Percentiles rank a stretch among this genome's conserved stretches.
Conservation (phyloP, 306 rosid species). For the Ormosia emarginata region DNA sequence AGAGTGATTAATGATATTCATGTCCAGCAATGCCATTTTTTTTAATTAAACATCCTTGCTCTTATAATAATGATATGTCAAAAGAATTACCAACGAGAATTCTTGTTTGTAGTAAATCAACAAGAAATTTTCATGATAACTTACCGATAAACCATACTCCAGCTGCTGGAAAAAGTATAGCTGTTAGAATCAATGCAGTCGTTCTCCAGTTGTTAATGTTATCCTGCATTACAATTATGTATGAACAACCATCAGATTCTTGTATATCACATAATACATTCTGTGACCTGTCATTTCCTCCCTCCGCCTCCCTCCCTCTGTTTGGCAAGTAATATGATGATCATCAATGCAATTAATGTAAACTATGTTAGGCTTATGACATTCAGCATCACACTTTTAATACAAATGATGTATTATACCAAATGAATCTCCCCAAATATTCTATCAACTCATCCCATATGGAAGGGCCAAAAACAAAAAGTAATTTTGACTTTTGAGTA, state of each 20-base stretch:
- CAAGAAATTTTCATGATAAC: too few species aligned
- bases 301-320: not conserved
- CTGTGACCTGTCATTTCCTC: not conserved
- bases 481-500: not conserved
- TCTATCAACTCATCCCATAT: not conserved
- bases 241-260: not conserved
- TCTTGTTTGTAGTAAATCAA: too few species aligned
- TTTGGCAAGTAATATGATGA: not conserved
- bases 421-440: not conserved
- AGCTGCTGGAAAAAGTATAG: too few species aligned
- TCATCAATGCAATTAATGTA: not conserved
- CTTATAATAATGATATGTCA: too few species aligned
- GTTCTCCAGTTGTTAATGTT: too few species aligned
- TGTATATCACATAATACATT: not conserved
- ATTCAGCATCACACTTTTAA: not conserved
- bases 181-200: too few species aligned
- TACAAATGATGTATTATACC: not conserved
- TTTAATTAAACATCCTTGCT: too few species aligned
- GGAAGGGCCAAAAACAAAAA: not conserved
- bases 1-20: too few species aligned
- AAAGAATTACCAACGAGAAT: too few species aligned
- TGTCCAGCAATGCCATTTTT: too few species aligned
- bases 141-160: too few species aligned
- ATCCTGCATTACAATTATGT: too few species aligned
- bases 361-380: not conserved